Evolutionary conservation across 2,329 filamentous ascomycete genomes (phyloP), one percentile per base, ranked within the genome.

Genomic region (Fusarium coffeatum): DNA sequence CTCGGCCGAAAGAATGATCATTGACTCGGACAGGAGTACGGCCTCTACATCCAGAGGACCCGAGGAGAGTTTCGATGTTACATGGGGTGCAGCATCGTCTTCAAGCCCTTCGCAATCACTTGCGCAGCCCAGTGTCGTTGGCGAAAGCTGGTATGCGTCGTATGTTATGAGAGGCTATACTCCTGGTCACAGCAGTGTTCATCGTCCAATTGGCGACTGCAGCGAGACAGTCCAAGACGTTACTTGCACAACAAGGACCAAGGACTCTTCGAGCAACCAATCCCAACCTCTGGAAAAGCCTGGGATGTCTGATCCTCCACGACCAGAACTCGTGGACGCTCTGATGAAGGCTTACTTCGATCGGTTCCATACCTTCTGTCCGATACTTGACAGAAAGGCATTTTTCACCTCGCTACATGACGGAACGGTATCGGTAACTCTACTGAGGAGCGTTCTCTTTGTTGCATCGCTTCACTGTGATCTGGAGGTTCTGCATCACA

Each of bases 281-380:
- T 1, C 15, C 0, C 6, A 37, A 0, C 6, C 18, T 23, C 40
- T 9, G 8, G 27, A 30, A 0, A 61, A 50, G 10, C 10, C 25
- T 5, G 12, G 13, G 1, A 11, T 53, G 2, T 12, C 48, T 0
- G 45, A 53, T 4, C 45, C 60, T 6, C 62, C 61, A 0, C 20
- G 23, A 0, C 49, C 43, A 0, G 34, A 45, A 0, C 8, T 51
- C 2, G 20, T 62, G 0, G 49, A 68, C 0, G 18, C 41, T 0
- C 41, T 68, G 0, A 64, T 68, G 1, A 54, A 68, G 3, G 54
- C 34, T 8, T 68, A 68, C 22, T 68, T 68, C 8, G 46, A 60
- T 0, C 32, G 41, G 0, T 68, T 68, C 1, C 64, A 60, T 1
- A 7, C 27, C 0, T 68, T 68, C 1, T 65, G 66, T 3, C 66